Base-by-base conservation (phyloP, 805 yeast species). In the Peterozyma xylosa region DNA sequence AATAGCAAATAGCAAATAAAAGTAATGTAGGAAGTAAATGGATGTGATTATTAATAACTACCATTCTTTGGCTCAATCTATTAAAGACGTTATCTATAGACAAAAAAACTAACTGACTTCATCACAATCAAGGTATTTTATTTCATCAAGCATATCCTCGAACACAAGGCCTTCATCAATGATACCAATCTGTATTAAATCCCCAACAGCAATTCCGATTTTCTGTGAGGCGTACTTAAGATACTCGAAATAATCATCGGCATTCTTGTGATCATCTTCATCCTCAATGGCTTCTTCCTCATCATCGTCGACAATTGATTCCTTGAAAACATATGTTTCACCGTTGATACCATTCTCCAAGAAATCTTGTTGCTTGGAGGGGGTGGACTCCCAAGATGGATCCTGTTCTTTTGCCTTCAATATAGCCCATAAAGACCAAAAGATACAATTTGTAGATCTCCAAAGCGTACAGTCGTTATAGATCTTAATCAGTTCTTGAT, bases 361-460 rank as follows among this genome's bases (percentile, higher is more conserved):
- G 13, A 57, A 56, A 27, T 58, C 64, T 43, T 62, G 36, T 47
- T 35, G 13, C 13, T 46, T 43, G 14, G 38, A 14, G 14, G 33
- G 11, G 4, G 13, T 3, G 11, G 33, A n/a, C 41, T 43, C 4
- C 33, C 38, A 17, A 39, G 49, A 15, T 57, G 40, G 2, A 55
- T 42, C 15, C 64, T 64, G 30, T 50, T 52, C 37, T 57, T 55
- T 37, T 16, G 83, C 79, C 59, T 87, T 95, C 32, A 93, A 74
- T 37, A 93, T 72, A 1, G 96, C 98, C 99, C 99, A 91, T 27
- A 90, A 57, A 4, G 83, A 73, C 99, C 99, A 91, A 56, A 74
- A 77, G 9, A 86, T 68, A 40, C 83, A 83, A 17, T 78, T 91
- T 0, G 87, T 68, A 1, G 95, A 79, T 55, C 96, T 73, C 96